phyloP scores from a whole-genome alignment of 176 grass and related monocot species.

The Bolboschoenus planiculmis region DNA sequence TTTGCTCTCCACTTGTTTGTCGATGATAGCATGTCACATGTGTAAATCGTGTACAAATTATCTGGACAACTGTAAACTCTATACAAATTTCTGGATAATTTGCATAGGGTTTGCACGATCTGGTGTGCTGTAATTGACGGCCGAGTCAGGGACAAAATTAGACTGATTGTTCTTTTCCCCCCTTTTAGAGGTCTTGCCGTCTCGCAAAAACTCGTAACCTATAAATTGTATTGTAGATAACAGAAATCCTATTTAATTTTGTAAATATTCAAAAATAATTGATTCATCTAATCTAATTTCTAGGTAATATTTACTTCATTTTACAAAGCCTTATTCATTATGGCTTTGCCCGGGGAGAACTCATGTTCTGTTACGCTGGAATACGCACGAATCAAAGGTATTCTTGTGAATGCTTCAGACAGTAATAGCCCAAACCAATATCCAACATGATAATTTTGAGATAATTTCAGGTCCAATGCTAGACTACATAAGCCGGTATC shows the following conservation, averaged over 20 bases:
- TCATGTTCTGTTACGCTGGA: background rate
- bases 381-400: background rate
- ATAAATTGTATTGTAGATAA: background rate
- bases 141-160: no score
- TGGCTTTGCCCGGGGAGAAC: background rate
- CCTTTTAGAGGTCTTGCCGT: no score
- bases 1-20: no score
- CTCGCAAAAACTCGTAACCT: no score
- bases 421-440: background rate
- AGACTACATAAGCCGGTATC: conserved; percentile 33
- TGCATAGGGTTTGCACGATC: no score
- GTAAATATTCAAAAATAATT: background rate
- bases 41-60: no score
- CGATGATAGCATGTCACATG: no score
- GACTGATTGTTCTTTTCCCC: background rate
- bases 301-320: background rate
- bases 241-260: background rate
- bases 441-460: conserved; percentile 8
- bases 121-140: no score
- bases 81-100: no score
- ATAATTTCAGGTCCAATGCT: conserved; percentile 44
- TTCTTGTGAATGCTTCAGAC: background rate
- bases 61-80: no score
- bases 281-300: background rate
- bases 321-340: background rate